These are phyloP conservation scores for Stereum hirsutum DNA, from an alignment of 1,284 basidiomycete species.

Conservation along the genomic window DNA sequence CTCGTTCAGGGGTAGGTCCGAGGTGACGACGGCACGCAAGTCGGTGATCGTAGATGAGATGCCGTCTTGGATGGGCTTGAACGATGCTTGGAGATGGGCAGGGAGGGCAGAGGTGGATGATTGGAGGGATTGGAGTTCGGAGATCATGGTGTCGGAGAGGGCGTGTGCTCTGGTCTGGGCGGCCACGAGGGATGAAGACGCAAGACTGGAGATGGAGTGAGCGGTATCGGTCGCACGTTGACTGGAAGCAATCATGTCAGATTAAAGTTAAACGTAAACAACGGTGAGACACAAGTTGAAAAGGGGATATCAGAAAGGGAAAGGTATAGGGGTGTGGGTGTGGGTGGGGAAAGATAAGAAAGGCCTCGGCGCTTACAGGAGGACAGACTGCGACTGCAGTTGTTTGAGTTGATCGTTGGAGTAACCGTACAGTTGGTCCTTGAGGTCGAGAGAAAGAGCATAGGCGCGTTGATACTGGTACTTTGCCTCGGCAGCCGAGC, in stretches of 20 bases:
- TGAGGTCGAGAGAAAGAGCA: constrained; percentile 52
- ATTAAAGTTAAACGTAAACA: constrained; percentile 11
- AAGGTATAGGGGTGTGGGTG: too few relatives aligned
- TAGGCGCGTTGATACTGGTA: constrained; percentile 72
- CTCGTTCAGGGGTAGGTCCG: constrained; percentile 48
- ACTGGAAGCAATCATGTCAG: constrained; percentile 25
- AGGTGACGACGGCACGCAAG: constrained; percentile 39
- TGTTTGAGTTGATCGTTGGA: constrained; percentile 66
- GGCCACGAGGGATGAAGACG: constrained; percentile 39
- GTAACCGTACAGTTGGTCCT: constrained; percentile 51
- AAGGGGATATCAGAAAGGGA: too few relatives aligned
- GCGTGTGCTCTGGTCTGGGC: constrained; percentile 38
- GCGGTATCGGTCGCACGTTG: constrained; percentile 64
- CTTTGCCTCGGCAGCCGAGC: constrained; percentile 18
- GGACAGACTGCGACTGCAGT: constrained; percentile 53
- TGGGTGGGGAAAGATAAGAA: neutral
- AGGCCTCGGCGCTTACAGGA: constrained; percentile 38
- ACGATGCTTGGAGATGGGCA: constrained; percentile 42
- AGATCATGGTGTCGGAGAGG: constrained; percentile 55
- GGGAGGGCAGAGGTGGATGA: constrained; percentile 46
- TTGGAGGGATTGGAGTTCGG: constrained; percentile 41
- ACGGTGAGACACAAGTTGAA: too few relatives aligned
- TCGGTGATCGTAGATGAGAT: constrained; percentile 41
- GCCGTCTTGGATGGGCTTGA: constrained; percentile 33
- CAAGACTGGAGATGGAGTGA: constrained; percentile 48